phyloP scores from a whole-genome alignment of 2,329 filamentous ascomycete species.

The Colletotrichum tropicale region DNA sequence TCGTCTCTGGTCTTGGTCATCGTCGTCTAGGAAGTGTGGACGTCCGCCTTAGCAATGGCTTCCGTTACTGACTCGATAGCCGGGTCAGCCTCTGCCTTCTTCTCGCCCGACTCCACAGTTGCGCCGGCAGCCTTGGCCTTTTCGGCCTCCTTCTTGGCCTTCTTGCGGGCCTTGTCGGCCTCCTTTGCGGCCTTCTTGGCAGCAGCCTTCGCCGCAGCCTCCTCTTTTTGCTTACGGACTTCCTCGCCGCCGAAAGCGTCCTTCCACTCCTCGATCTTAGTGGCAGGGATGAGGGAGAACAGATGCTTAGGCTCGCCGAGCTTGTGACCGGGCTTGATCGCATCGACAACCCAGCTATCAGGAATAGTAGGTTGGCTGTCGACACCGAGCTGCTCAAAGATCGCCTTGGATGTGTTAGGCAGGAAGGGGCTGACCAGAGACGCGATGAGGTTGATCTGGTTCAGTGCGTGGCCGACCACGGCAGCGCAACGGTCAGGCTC shows the following conservation, averaged over 20 bases:
- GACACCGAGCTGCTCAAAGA: slow-evolving; percentile 76
- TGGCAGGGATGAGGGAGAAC: slow-evolving; percentile 81
- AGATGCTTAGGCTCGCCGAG: slow-evolving; percentile 81
- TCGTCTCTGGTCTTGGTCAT: not conserved
- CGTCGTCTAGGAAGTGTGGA: slow-evolving; percentile 23
- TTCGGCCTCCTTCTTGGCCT: slow-evolving; percentile 38
- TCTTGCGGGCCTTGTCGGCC: slow-evolving; percentile 55
- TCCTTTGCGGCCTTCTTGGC: slow-evolving; percentile 56
- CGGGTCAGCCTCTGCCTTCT: slow-evolving; percentile 26
- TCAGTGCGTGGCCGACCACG: slow-evolving; percentile 80
- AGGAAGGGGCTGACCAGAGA: slow-evolving; percentile 84
- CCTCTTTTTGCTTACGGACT: slow-evolving; percentile 72
- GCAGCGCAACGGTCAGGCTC: slow-evolving; percentile 59
- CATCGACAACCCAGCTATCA: slow-evolving; percentile 65
- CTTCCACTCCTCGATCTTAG: slow-evolving; percentile 85
- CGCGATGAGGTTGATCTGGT: slow-evolving; percentile 82
- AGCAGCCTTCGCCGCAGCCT: slow-evolving; percentile 53
- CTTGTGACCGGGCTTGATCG: slow-evolving; percentile 75
- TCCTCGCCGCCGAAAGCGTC: slow-evolving; percentile 71
- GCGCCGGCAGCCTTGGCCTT: slow-evolving; percentile 6
- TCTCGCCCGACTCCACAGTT: slow-evolving; percentile 26
- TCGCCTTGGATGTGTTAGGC: slow-evolving; percentile 76
- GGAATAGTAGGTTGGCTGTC: slow-evolving; percentile 61
- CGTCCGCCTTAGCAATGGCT: slow-evolving; percentile 28
- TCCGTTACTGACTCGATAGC: slow-evolving; percentile 28